Evolutionary conservation across 371 early-diverging fungal genomes (phyloP), one percentile per base, ranked within the genome.

Genomic region (Funneliformis caledonium): DNA sequence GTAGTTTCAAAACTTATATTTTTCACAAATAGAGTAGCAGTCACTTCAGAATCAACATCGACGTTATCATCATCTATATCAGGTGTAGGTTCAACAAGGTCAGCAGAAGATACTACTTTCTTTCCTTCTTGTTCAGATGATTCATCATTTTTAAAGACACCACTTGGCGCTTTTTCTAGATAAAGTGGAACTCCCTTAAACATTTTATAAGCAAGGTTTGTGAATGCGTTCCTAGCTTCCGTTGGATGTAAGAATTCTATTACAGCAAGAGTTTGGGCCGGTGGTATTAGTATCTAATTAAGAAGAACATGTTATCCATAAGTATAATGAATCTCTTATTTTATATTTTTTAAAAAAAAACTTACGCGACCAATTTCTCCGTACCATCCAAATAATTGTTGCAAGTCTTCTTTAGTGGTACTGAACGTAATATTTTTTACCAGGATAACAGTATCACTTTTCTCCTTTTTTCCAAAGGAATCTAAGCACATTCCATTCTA

Each of bases 381-480:
- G 82, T 93, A 94, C 80, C 91, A 92, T 56, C 91, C 95, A 88
- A 97, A 97, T 72, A 97, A 79, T 6, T 91, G 88, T 11, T 88
- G 86, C 48, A 98, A 83, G 22, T 97, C 96, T 42, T 93, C 93
- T 82, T 94, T 94, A 0, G 89, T 89, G 7, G 96, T 94, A 64
- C 89, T 90, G 82, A 86, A 93, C 2, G 97, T 95, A 43, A 97
- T 94, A 85, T 98, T 98, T 87, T 98, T 98, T 73, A 97, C 97
- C 56, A 98, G 84, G 42, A 98, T 94, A 4, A 96, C 93, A 2
- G 95, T 96, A 26, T 96, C 94, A 83, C 95, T 95, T 62, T 97
- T 91, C 56, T 92, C 90, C 82, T 93, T 92, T 74, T 88, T 87
- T 72, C 85, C 90, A 86, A 97, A 97, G 1, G 92, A 86, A 73